Conservation (phyloP, 2,329 filamentous ascomycete species). For the Talaromyces piceae region DNA sequence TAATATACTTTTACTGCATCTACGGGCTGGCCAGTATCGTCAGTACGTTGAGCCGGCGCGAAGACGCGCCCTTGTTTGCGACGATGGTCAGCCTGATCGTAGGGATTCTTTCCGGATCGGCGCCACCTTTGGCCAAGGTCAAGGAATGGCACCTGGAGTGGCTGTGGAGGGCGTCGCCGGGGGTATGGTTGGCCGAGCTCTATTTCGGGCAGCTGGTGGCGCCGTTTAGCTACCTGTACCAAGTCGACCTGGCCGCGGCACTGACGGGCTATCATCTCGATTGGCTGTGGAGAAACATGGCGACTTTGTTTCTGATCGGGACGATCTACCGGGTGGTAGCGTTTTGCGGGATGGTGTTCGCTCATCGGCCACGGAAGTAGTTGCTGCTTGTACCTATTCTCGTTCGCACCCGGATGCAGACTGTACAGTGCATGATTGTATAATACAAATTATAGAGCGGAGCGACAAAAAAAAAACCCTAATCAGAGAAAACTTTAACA, state of each 20-base stretch:
- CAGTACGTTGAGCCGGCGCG: not conserved
- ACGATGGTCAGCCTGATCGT: constrained; percentile 7
- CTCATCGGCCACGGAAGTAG: constrained; percentile 1
- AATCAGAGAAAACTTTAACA: no score
- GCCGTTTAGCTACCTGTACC: constrained; percentile 4
- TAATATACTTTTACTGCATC: constrained; percentile 8
- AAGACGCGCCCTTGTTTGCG: constrained; percentile 3
- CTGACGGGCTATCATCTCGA: constrained; percentile 6
- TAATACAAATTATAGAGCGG: no score
- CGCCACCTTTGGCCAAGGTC: constrained; percentile 4
- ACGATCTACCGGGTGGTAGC: constrained; percentile 3
- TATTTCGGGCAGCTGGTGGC: constrained; percentile 3
- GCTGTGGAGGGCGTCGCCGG: constrained; percentile 3
- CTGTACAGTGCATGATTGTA: not conserved
- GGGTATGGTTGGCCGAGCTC: constrained; percentile 5
- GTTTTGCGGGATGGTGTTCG: constrained; percentile 4
- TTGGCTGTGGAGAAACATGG: constrained; percentile 8
- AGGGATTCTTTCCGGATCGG: constrained; percentile 6
- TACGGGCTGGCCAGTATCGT: constrained; percentile 6
- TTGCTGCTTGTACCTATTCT: not conserved
- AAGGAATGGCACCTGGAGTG: constrained; percentile 2
- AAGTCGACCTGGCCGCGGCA: not conserved
- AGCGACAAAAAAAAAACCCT: no score
- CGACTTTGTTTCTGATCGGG: constrained; percentile 4
- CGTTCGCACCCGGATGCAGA: not conserved